Conservation (phyloP, 2,329 filamentous ascomycete genomes). For the Cordyceps javanica region DNA sequence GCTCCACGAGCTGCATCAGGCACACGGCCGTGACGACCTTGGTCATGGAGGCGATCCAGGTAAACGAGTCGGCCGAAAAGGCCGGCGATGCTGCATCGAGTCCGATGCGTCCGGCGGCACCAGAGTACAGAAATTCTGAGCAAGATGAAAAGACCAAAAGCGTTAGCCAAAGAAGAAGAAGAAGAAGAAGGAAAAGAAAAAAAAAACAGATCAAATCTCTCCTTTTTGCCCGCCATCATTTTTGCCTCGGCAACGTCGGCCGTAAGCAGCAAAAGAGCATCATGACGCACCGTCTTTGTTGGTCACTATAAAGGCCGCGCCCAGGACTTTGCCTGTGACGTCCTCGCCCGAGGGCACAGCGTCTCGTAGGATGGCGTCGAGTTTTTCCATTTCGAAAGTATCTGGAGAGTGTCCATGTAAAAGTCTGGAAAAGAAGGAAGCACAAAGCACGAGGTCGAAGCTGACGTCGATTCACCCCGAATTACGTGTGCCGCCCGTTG, state of each 20-base stretch:
- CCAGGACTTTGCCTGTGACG: constrained; percentile 28
- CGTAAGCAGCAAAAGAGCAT: background rate
- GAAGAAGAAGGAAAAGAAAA: no score
- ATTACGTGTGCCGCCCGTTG: background rate
- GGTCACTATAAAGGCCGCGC: constrained; percentile 30
- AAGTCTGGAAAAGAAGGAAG: background rate
- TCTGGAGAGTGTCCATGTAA: no score
- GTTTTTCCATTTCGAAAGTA: constrained; percentile 20
- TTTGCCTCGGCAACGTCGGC: background rate
- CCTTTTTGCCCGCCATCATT: background rate
- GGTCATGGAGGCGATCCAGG: constrained; percentile 36
- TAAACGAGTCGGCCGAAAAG: constrained; percentile 29
- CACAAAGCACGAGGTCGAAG: background rate
- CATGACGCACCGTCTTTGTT: constrained; percentile 24
- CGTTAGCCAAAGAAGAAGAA: background rate
- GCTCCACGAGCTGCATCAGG: constrained; percentile 36
- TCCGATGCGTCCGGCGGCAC: constrained; percentile 30
- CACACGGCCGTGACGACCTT: constrained; percentile 34
- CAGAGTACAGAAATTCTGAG: constrained; percentile 29
- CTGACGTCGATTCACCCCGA: background rate
- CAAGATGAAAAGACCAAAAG: no score
- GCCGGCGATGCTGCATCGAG: constrained; percentile 22
- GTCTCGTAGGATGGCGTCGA: constrained; percentile 24
- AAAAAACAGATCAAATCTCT: background rate
- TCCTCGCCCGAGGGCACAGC: constrained; percentile 24